phyloP scores from a whole-genome alignment of 2,329 filamentous ascomycete species.

The Sporothrix euskadiensis region DNA sequence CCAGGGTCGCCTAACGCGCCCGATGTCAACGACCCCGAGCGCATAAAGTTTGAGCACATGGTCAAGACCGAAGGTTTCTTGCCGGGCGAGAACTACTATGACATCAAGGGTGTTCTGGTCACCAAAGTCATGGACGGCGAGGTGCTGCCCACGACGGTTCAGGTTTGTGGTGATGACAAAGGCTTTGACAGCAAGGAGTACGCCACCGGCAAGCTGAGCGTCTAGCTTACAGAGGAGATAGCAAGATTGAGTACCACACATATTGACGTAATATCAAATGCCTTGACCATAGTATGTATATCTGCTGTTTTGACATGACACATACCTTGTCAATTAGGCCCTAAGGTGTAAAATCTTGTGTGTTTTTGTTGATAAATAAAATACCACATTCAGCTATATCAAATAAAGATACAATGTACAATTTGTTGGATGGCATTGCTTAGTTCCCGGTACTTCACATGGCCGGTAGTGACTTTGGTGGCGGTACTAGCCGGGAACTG shows the following conservation, averaged over 20 bases:
- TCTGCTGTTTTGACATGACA: background rate
- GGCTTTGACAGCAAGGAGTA: constrained; percentile 11
- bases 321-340: background rate
- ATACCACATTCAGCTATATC: too few relatives aligned
- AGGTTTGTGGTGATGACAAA: background rate
- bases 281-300: background rate
- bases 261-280: too few relatives aligned
- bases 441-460: too few relatives aligned
- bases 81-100: constrained; percentile 20
- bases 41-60: constrained; percentile 25
- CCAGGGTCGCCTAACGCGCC: background rate
- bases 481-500: too few relatives aligned
- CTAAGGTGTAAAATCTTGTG: too few relatives aligned
- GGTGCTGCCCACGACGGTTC: background rate
- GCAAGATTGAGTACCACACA: too few relatives aligned
- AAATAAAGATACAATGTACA: too few relatives aligned
- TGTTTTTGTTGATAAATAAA: too few relatives aligned
- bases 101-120: constrained; percentile 25
- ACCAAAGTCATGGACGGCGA: constrained; percentile 6
- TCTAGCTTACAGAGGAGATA: background rate
- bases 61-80: constrained; percentile 24
- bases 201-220: constrained; percentile 3
- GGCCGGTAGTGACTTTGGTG: too few relatives aligned
- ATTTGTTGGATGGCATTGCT: too few relatives aligned
- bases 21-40: background rate